phyloP scores from a whole-genome alignment of 2,329 filamentous ascomycete species.

The Colletotrichum australisinense region DNA sequence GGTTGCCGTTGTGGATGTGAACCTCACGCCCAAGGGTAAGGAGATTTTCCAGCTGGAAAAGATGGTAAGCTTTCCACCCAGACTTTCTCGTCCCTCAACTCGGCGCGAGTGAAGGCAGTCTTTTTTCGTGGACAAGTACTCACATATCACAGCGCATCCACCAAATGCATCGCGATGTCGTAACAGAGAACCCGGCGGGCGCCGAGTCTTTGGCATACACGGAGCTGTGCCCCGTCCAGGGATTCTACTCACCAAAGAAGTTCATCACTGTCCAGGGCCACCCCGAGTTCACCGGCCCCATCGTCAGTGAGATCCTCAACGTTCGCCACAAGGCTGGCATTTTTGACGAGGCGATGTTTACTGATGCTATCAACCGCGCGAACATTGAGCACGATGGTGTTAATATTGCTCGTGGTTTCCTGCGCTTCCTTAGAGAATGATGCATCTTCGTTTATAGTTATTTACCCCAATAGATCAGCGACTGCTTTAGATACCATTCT shows the following conservation, averaged over 20 bases:
- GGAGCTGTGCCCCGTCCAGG: constrained; percentile 78
- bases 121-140: not conserved
- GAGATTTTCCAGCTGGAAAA: constrained; percentile 76
- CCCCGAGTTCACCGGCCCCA: constrained; percentile 82
- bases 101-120: not conserved
- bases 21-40: constrained; percentile 76
- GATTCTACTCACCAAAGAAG: constrained; percentile 76
- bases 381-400: constrained; percentile 81
- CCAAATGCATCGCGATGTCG: constrained; percentile 89
- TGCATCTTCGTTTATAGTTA: constrained; percentile 24
- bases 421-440: constrained; percentile 78
- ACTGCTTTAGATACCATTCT: not conserved
- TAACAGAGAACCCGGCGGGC: constrained; percentile 71
- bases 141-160: constrained; percentile 69
- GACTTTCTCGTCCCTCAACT: too few relatives aligned
- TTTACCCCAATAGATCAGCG: constrained; percentile 34
- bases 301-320: constrained; percentile 76
- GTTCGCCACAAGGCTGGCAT: constrained; percentile 74
- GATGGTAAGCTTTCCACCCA: constrained; percentile 51
- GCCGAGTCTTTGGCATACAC: constrained; percentile 74
- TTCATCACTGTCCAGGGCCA: constrained; percentile 87
- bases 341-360: constrained; percentile 75
- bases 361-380: constrained; percentile 76
- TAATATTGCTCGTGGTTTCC: constrained; percentile 77
- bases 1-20: constrained; percentile 76